Base-by-base conservation (phyloP, 805 yeast species). In the Starmerella scarabaei region DNA sequence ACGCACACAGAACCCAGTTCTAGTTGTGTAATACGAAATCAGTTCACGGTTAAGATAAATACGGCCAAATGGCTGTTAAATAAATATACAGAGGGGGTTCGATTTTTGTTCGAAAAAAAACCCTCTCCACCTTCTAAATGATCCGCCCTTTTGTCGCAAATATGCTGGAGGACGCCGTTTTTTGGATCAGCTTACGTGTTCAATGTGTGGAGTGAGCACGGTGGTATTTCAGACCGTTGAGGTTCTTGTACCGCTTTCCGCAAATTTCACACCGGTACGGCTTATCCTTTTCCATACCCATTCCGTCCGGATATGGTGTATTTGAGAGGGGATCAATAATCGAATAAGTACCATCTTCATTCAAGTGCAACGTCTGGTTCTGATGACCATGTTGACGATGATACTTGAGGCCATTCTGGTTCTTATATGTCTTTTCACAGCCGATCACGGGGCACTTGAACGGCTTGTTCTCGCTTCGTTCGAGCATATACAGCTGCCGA, bases 261-360 rank as follows among this genome's bases (percentile, higher is more conserved):
- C 98, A 91, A 32, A 88, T 94, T 64, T 91, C 97, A 63, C 98
- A 91, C 56, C 96, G 72, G 61, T 88, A 91, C 29, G 98, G 98
- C 65, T 91, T 91, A 66, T 91, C 98, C 66, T 84, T 86, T 61
- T 91, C 98, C 73, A 84, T 72, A 18, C 86, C 94, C 62, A 84
- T 79, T 4, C 94, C 94, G 59, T 88, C 94, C 30, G 88, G 82
- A 57, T 82, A 83, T 8, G 94, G 94, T 42, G 85, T 73, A 55
- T 83, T 84, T 27, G 65, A 62, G 27, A 62, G 53, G 11, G 98
- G 98, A 60, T 91, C 95, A 44, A 88, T 80, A 30, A 88, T 85
- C 34, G 88, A 78, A 50, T 78, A 80, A 1, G 94, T 77, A 4
- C 98, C 98, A 57, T 88, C 97, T 11, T 85, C 80, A 57, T 88